A percentile compares a stretch with the other conserved stretches of the same genome.
phyloP scores from a whole-genome alignment of 306 rosid species.

The Astragalus glycyphyllos region DNA sequence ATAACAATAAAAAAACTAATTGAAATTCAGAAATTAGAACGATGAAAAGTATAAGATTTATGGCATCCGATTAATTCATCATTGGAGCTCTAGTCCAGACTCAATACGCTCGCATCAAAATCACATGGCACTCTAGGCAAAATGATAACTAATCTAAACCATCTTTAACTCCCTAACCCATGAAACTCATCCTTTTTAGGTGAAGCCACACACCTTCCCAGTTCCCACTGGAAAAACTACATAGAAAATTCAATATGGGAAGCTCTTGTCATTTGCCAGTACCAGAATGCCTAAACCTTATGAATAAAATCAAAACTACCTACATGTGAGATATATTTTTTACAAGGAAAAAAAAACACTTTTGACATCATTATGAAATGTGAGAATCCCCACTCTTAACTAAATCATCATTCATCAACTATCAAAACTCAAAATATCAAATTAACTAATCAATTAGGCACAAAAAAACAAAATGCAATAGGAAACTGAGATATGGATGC shows the following conservation, averaged over 20 bases:
- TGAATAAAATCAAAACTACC: too few relatives aligned
- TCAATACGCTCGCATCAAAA: slow-evolving; percentile 21
- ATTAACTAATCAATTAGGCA: not conserved
- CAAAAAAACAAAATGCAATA: not conserved
- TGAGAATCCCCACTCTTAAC: not conserved
- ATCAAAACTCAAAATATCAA: not conserved
- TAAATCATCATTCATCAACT: not conserved
- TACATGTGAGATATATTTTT: not conserved
- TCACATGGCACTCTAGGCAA: slow-evolving; percentile 1
- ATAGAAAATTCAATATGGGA: slow-evolving; percentile 11
- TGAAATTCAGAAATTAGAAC: slow-evolving; percentile 56
- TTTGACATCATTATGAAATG: not conserved
- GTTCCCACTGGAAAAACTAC: not conserved
- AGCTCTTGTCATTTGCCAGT: not conserved
- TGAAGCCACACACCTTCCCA: slow-evolving; percentile 4
- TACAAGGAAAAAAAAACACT: not conserved
- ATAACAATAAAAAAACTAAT: slow-evolving; percentile 9
- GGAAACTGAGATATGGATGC: not conserved
- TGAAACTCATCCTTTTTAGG: slow-evolving; percentile 9
- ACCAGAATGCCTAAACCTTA: not conserved
- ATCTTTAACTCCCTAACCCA: not conserved
- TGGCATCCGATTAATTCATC: slow-evolving; percentile 44
- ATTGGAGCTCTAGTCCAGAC: slow-evolving; percentile 48
- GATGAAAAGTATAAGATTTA: slow-evolving; percentile 13
- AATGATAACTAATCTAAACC: slow-evolving; percentile 4